A percentile compares a stretch with the other conserved stretches of the same genome.
These are phyloP conservation scores for Dillenia suffruticosa DNA, from an alignment of 164 flowering plant genomes.

Conservation along the genomic window DNA sequence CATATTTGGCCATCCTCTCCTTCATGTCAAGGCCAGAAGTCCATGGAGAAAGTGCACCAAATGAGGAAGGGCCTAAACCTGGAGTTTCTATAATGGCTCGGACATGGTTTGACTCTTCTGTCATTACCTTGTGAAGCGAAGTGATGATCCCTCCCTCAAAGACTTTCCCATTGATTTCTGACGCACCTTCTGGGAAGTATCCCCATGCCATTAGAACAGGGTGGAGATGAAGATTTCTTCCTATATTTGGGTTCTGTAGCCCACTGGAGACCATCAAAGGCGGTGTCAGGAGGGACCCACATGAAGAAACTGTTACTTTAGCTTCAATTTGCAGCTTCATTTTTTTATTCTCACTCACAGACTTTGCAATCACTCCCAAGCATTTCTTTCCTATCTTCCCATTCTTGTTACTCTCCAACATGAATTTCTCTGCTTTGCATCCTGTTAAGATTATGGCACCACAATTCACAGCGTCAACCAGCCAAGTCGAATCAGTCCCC, in stretches of 20 bases:
- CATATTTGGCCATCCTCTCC: slow-evolving; percentile 43
- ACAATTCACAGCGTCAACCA: slow-evolving; percentile 53
- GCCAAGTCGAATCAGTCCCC: slow-evolving; percentile 67
- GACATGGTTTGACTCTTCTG: slow-evolving; percentile 18
- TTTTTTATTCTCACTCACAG: slow-evolving; percentile 14
- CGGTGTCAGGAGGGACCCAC: slow-evolving; percentile 63
- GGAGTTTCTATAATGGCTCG: slow-evolving; percentile 45
- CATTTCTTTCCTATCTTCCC: slow-evolving; percentile 29
- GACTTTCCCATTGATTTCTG: slow-evolving; percentile 29
- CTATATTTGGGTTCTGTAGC: slow-evolving; percentile 50
- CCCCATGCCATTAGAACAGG: slow-evolving; percentile 63
- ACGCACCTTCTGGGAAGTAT: slow-evolving; percentile 44
- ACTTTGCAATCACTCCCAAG: slow-evolving; percentile 42
- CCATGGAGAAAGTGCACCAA: slow-evolving; percentile 44
- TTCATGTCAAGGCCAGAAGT: slow-evolving; percentile 48
- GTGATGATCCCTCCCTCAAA: slow-evolving; percentile 66
- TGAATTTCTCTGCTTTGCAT: slow-evolving; percentile 46
- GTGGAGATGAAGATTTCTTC: slow-evolving; percentile 58
- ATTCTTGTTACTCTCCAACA: slow-evolving; percentile 19
- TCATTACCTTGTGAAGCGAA: slow-evolving; percentile 40
- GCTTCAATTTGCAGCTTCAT: slow-evolving; percentile 49
- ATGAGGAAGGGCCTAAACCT: slow-evolving; percentile 44
- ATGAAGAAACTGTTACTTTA: slow-evolving; percentile 42
- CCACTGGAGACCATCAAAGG: slow-evolving; percentile 59
- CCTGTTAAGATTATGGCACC: slow-evolving; percentile 63